Evolutionary conservation across 192 early-diverging fungal genomes (phyloP), one percentile per base, ranked within the genome.

Genomic region (Mortierella alpina): DNA sequence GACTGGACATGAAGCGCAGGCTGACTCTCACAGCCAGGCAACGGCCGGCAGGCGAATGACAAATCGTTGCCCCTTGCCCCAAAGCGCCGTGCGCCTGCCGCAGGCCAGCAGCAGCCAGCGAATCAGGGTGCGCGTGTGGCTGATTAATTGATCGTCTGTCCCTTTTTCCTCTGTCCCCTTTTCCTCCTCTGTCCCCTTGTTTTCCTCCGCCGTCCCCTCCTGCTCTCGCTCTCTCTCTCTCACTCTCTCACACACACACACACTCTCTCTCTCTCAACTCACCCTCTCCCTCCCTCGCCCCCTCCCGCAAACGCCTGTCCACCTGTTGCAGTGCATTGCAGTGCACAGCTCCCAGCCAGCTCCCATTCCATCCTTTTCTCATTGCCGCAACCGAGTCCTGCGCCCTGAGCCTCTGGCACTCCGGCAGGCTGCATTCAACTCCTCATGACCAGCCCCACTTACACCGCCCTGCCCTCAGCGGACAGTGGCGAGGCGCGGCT

Each of bases 381-480:
- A 47, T 18, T 62, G 15, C 47, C 44, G 2, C 42, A 12, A 45
- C 46, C 55, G 5, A 6, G n/a, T 18, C 11, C 39, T 12, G 23
- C 65, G 14, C 10, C 7, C 13, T 9, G 22, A 59, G 6, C 18
- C 39, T 40, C 41, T 12, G 7, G 51, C 63, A 50, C 44, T n/a
- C 44, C 7, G 18, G 20, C n/a, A 45, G 63, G n/a, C 23, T 64
- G 41, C 15, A 31, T 31, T 31, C 31, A 31, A 31, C 31, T 31
- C 14, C 22, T 42, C 22, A 68, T 68, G 60, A 13, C 70, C 18
- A 31, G 60, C 39, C 65, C 47, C 15, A 70, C 49, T 20, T 80
- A 80, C 77, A 56, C 70, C 14, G 69, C 77, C 14, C 54, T 80
- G 41, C 77, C 77, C n/a, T 48, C 66, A 10, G 22, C 62, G 7